A percentile compares a stretch with the other conserved stretches of the same genome.
phyloP scores from a whole-genome alignment of 768 basidiomycete genomes.

The Boletellus ananas region DNA sequence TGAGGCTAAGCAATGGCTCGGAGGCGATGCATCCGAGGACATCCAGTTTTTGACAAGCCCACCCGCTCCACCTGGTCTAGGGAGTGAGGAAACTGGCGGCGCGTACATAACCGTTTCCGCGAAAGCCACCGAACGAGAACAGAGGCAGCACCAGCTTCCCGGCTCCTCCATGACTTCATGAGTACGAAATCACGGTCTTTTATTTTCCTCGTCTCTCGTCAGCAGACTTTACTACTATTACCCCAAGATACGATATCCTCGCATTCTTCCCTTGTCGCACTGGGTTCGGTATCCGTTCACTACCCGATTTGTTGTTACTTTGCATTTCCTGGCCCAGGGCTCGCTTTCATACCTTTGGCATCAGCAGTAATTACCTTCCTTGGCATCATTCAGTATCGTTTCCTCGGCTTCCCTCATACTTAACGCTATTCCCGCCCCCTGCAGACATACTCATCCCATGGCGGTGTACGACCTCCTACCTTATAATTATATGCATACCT shows the following conservation, averaged over 20 bases:
- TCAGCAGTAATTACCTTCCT: constrained; percentile 29
- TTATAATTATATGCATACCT: constrained; percentile 34
- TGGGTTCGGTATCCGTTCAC: constrained; percentile 23
- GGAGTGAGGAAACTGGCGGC: constrained; percentile 69
- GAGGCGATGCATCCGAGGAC: constrained; percentile 69
- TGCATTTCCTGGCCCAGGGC: constrained; percentile 19
- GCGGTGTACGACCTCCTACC: constrained; percentile 32
- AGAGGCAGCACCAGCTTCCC: constrained; percentile 25
- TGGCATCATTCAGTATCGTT: constrained; percentile 29
- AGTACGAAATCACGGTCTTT: constrained; percentile 18
- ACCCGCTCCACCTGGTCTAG: constrained; percentile 67
- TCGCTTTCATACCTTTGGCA: constrained; percentile 28
- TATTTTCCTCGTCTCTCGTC: constrained; percentile 7
- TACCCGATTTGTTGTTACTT: constrained; percentile 20
- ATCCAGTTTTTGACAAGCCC: constrained; percentile 55
- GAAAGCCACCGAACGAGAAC: constrained; percentile 66
- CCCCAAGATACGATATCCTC: constrained; percentile 28
- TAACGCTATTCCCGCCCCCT: constrained; percentile 21
- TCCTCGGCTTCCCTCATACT: constrained; percentile 24
- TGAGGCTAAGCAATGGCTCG: constrained; percentile 73
- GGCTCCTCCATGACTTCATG: constrained; percentile 29
- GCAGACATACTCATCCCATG: constrained; percentile 20
- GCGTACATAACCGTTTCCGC: constrained; percentile 86
- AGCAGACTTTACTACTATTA: constrained; percentile 25
- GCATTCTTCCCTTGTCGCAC: constrained; percentile 18